phyloP scores from a whole-genome alignment of 2,329 filamentous ascomycete species.

The Coniochaeta ligniaria region DNA sequence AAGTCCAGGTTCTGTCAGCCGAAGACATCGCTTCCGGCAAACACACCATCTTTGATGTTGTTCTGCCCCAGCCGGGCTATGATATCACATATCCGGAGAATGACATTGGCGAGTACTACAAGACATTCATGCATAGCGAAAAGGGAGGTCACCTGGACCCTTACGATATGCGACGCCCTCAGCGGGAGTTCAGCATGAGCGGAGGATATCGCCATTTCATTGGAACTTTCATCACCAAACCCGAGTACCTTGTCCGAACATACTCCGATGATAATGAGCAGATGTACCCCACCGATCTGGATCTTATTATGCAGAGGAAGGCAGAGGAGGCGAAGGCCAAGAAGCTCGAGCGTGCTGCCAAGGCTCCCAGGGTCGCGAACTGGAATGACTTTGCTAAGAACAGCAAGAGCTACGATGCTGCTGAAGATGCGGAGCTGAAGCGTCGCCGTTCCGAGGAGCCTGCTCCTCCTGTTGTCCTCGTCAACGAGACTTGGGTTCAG shows the following conservation, averaged over 20 bases:
- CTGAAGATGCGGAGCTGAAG: constrained; percentile 14
- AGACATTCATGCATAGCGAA: constrained; percentile 74
- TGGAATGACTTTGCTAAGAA: constrained; percentile 14
- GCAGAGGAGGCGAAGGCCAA: constrained; percentile 14
- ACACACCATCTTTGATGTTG: constrained; percentile 79
- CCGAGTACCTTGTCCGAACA: constrained; percentile 60
- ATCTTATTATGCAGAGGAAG: constrained; percentile 48
- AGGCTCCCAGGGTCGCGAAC: constrained; percentile 5
- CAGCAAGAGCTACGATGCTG: constrained; percentile 18
- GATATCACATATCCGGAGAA: constrained; percentile 84
- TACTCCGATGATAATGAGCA: constrained; percentile 72
- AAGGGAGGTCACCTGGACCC: constrained; percentile 76
- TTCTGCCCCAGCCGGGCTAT: constrained; percentile 87
- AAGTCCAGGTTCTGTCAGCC: constrained; percentile 65
- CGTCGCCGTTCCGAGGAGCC: constrained; percentile 5
- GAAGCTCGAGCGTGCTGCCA: constrained; percentile 14
- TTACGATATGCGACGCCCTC: constrained; percentile 75
- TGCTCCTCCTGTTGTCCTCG: constrained; percentile 13
- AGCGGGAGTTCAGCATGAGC: constrained; percentile 81
- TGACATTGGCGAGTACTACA: constrained; percentile 76
- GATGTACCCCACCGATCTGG: constrained; percentile 81
- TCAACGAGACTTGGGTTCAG: constrained; percentile 33
- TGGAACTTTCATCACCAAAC: constrained; percentile 57
- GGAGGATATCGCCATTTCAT: constrained; percentile 85
- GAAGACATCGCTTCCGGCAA: constrained; percentile 72